phyloP scores from a whole-genome alignment of 768 basidiomycete genomes.

The Lactarius indigo region DNA sequence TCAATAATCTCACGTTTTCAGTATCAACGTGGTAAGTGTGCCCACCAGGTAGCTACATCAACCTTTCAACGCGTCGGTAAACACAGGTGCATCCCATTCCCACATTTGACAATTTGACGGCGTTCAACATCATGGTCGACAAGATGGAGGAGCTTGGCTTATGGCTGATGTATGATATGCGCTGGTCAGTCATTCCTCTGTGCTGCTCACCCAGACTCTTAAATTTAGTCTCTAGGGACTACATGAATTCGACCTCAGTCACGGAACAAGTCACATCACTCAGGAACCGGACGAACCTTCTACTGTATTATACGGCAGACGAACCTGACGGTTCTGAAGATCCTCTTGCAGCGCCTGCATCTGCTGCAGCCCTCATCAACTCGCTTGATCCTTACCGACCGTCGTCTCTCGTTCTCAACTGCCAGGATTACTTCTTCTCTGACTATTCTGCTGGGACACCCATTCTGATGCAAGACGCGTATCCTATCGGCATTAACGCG shows the following conservation, averaged over 20 bases:
- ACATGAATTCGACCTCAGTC: constrained; percentile 61
- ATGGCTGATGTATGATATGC: constrained; percentile 85
- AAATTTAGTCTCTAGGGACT: constrained; percentile 38
- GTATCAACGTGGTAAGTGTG: constrained; percentile 38
- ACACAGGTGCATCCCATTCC: constrained; percentile 67
- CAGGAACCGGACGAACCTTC: constrained; percentile 63
- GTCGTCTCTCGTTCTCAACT: constrained; percentile 52
- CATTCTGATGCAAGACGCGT: constrained; percentile 67
- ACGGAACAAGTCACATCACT: constrained; percentile 65
- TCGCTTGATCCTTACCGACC: constrained; percentile 56
- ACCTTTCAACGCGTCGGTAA: not conserved
- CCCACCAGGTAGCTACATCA: not conserved
- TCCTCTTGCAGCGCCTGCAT: constrained; percentile 55
- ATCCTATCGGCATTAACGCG: constrained; percentile 54
- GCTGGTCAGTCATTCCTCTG: constrained; percentile 37
- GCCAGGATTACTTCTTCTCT: constrained; percentile 58
- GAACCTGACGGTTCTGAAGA: constrained; percentile 69
- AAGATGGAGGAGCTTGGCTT: constrained; percentile 65
- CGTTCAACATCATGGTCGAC: constrained; percentile 56
- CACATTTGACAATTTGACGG: constrained; percentile 55
- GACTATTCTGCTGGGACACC: constrained; percentile 62
- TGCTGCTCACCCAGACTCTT: not conserved
- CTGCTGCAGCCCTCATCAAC: constrained; percentile 46
- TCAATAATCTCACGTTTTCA: constrained; percentile 26
- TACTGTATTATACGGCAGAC: constrained; percentile 72